These are phyloP conservation scores for Peniophora sp. DNA, from an alignment of 1,284 basidiomycete genomes.

Conservation along the genomic window DNA sequence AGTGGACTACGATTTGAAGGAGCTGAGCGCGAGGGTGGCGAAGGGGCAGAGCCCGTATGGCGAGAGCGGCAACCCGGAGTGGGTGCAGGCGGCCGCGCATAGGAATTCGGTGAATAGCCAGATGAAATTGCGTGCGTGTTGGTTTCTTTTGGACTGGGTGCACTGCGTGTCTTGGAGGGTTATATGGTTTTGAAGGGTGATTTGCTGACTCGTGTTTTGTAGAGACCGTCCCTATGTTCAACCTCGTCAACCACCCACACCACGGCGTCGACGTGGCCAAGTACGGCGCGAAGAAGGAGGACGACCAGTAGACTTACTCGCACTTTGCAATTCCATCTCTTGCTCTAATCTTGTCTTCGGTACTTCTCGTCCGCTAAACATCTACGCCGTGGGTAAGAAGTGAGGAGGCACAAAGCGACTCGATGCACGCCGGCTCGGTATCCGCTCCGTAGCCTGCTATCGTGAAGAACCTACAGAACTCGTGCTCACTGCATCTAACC, in stretches of 20 bases:
- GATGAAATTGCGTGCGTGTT: slow-evolving; percentile 80
- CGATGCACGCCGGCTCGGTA: too few species aligned
- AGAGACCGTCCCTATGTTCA: slow-evolving; percentile 55
- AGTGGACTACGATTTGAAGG: slow-evolving; percentile 65
- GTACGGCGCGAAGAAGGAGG: slow-evolving; percentile 41
- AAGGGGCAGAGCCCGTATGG: slow-evolving; percentile 84
- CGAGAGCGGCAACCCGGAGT: slow-evolving; percentile 72
- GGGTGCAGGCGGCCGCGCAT: slow-evolving; percentile 86
- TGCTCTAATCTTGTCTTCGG: too few species aligned
- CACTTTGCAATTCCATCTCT: too few species aligned
- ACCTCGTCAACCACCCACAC: slow-evolving; percentile 83
- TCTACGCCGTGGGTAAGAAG: too few species aligned
- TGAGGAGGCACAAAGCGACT: too few species aligned
- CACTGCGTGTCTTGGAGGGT: slow-evolving; percentile 35
- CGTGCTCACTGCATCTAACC: too few species aligned
- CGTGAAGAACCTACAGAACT: too few species aligned
- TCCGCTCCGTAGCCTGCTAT: too few species aligned
- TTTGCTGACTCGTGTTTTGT: slow-evolving; percentile 10
- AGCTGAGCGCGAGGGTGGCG: slow-evolving; percentile 63
- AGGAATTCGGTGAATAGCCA: slow-evolving; percentile 92
- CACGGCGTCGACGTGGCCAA: slow-evolving; percentile 84
- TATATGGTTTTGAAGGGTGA: slow-evolving; percentile 31
- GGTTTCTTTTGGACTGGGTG: slow-evolving; percentile 4
- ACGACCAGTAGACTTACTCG: slow-evolving; percentile 1
- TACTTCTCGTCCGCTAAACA: too few species aligned